These are phyloP conservation scores for Colletotrichum salicis DNA, from an alignment of 2,329 filamentous ascomycete species.

Conservation along the genomic window DNA sequence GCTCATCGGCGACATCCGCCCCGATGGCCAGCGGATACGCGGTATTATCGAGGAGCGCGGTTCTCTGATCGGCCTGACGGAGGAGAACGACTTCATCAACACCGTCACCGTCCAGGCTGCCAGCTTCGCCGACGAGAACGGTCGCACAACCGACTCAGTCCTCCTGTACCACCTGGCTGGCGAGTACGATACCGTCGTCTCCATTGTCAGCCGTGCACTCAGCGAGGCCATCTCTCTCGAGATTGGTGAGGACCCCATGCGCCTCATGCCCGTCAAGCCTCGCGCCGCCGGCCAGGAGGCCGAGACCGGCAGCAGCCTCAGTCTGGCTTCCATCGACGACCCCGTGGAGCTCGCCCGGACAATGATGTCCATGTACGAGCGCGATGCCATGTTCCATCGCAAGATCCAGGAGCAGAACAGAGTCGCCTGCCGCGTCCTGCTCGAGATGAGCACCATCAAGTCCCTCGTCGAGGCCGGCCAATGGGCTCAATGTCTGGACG, in stretches of 20 bases:
- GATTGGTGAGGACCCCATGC: conserved; percentile 82
- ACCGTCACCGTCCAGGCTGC: conserved; percentile 95
- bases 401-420: conserved; percentile 68
- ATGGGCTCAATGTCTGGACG: conserved; percentile 69
- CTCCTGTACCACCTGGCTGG: conserved; percentile 93
- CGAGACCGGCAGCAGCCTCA: conserved; percentile 65
- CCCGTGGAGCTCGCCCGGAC: conserved; percentile 68
- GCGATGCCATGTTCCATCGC: conserved; percentile 69
- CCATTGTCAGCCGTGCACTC: conserved; percentile 87
- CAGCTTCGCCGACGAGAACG: conserved; percentile 92
- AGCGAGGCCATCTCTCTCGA: conserved; percentile 90
- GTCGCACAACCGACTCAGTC: conserved; percentile 91
- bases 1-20: conserved; percentile 88
- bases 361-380: conserved; percentile 73
- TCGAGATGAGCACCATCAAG: conserved; percentile 72
- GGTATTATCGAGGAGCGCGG: conserved; percentile 90
- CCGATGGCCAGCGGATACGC: conserved; percentile 84
- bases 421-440: conserved; percentile 64
- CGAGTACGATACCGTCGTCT: conserved; percentile 94
- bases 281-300: conserved; percentile 58
- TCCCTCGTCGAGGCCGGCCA: conserved; percentile 62
- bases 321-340: conserved; percentile 68
- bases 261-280: conserved; percentile 83
- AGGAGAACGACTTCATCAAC: conserved; percentile 86
- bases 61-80: conserved; percentile 80